Base-by-base conservation (phyloP, 129 eudicot genomes). In the Pittosporum tobira region DNA sequence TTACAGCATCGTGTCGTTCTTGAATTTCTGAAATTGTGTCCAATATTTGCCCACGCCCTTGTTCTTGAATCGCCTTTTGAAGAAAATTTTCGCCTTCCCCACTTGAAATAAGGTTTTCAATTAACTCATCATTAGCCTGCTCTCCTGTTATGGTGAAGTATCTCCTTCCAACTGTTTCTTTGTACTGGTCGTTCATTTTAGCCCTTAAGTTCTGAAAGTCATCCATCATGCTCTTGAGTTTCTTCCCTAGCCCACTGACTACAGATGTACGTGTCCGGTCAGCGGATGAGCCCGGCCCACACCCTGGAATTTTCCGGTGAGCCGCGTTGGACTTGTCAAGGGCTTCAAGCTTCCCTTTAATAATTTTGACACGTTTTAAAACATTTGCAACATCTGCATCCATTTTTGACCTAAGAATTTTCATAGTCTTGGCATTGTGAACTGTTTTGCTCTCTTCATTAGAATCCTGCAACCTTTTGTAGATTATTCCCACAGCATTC, bases 91-190 rank as follows among this genome's bases (percentile, higher is more conserved):
- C 98, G 20, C 94, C 80, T 69, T 91, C 95, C 0, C 98, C 95
- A 27, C 87, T 91, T 6, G 98, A 79, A 30, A 91, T 91, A 30
- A 91, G 19, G 43, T 76, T 78, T 59, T 91, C 98, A 9, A 90
- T 83, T 55, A 79, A 21, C 8, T 82, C 95, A 14, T 90, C 98
- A 31, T 74, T 73, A 0, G 98, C 79, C 46, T 85, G 83, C 40
- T 90, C 87, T 3, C 98, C 98, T 0, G 98, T 90, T 3, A 90
- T 73, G n/a, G 98, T 90, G 62, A 80, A 85, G 67, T 85, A 90
- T 57, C 98, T 73, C 62, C 98, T 72, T 2, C 64, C 84, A 1
- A 90, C 88, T 0, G 98, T 91, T 63, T 86, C 98, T 27, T 81
- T 91, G 67, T 91, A 91, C 70, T 91, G 95, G 2, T 62, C 82